Evolutionary conservation across 352 stramenopile genomes (phyloP).

Genomic region (Blastocystis sp.): DNA sequence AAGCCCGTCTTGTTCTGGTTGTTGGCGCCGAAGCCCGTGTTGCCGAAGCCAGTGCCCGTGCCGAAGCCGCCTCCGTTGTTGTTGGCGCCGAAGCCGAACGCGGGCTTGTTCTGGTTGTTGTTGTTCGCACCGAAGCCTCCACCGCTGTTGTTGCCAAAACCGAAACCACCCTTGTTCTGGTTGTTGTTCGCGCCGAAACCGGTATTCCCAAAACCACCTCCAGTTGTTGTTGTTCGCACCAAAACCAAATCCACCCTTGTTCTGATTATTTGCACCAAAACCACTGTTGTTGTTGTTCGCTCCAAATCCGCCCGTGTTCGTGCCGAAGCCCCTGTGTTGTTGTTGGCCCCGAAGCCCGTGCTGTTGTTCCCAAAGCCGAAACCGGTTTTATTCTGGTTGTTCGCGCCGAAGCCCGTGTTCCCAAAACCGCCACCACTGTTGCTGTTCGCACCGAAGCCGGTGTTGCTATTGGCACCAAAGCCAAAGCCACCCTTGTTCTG

Average conservation of each 20-base stretch:
- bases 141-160: not conserved
- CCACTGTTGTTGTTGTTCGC: not conserved
- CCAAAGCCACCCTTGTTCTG: not conserved
- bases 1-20: not conserved
- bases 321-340: not conserved
- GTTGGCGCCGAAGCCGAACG: not conserved
- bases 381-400: not conserved
- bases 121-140: not conserved
- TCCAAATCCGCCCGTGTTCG: not conserved
- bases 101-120: no score
- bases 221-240: not conserved
- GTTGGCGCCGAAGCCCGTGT: no score
- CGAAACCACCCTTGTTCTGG: not conserved
- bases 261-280: not conserved
- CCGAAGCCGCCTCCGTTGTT: not conserved
- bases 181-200: no score
- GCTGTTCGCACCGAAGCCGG: conserved; percentile 8
- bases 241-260: not conserved
- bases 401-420: conserved; percentile 1
- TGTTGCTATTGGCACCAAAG: not conserved
- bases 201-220: no score
- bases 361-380: not conserved
- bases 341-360: conserved; percentile 5
- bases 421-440: not conserved
- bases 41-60: not conserved